Evolutionary conservation across 2,329 filamentous ascomycete species (phyloP), one percentile per base, ranked within the genome.

Genomic region (Penicillium crustosum): DNA sequence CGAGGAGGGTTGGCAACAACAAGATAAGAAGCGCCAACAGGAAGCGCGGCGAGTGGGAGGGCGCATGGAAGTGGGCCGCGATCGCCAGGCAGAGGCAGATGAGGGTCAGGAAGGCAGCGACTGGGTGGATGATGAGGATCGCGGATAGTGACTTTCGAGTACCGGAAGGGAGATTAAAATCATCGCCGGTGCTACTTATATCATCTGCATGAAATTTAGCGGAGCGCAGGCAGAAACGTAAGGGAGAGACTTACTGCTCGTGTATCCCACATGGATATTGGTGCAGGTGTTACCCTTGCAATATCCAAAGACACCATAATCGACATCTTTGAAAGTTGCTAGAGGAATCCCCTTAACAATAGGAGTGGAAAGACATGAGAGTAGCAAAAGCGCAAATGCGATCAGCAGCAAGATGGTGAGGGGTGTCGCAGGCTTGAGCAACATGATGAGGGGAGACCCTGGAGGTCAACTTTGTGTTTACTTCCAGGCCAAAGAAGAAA

Each of bases 231-330:
- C 39, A 55, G 58, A 61, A 54, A 41, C 56, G 23, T 48, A 53
- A 57, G 58, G 60, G 58, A 55, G 53, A 54, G 42, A 82, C 87
- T 68, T 80, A 96, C 92, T 84, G 65, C 88, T 88, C 71, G 89
- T 86, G 77, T 97, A 99, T 72, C 93, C 94, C 67, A 99, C 84
- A 71, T 88, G 84, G 63, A 93, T 85, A 41, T 81, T 79, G 68
- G 85, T 90, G 76, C 94, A 97, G 58, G 76, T 70, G 61, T 73
- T 74, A 39, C 77, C 79, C 63, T 86, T 82, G 76, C 94, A 99
- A 69, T 86, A 96, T 27, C 94, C 94, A 79, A 97, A 93, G 49
- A 97, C 93, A 49, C 94, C 94, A 80, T 95, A 97, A 65, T 87
- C 87, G 66, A 90, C 85, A 67, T 88, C 87, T 42, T 87, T 78